Evolutionary conservation across 176 grass and related monocot species (phyloP), one percentile per base, ranked within the genome.

Genomic region (Ensete ventricosum): DNA sequence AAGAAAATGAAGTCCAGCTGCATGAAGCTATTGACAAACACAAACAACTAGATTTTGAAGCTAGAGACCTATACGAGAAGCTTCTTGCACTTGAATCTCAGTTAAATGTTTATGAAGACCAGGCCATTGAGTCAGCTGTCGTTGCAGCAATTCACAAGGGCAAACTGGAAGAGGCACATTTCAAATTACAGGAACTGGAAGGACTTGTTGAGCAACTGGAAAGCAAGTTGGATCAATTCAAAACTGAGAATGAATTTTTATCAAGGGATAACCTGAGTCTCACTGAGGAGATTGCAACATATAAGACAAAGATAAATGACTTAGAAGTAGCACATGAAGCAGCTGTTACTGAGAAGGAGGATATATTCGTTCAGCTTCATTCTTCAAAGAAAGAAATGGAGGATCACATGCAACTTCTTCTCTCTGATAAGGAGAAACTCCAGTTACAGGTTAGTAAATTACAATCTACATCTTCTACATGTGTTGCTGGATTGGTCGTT

Each of bases 221-320:
- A 80, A 77, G 50, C 49, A 84, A 87, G 51, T 60, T 74, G 34
- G 88, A 90, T 49, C 50, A 80, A 67, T 77, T 82, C 72, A 73
- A 59, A 73, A 57, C 72, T 5, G 87, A 91, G 70, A 89, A 84
- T 66, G 86, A 89, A 85, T 81, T 53, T 79, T 84, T 96, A 60
- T 55, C 76, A 77, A 48, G 50, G 57, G 69, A 52, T 79, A 96
- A 89, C 70, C 80, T 50, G 78, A 91, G 66, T 77, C 77, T 96
- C 81, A 84, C 74, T 73, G 77, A 79, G 77, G 86, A 91, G 23
- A 53, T 96, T 58, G 76, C 66, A 68, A 67, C 50, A 52, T 85
- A 83, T 83, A 79, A 89, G 67, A 84, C 72, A 79, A 91, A 91
- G 69, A 67, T 96, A 66, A 80, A 91, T 57, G 88, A 91, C 62